Percentiles rank a stretch among this genome's conserved stretches.
Evolutionary conservation across 208 protist genomes (phyloP).

Genomic region (Herpetomonas muscarum): DNA sequence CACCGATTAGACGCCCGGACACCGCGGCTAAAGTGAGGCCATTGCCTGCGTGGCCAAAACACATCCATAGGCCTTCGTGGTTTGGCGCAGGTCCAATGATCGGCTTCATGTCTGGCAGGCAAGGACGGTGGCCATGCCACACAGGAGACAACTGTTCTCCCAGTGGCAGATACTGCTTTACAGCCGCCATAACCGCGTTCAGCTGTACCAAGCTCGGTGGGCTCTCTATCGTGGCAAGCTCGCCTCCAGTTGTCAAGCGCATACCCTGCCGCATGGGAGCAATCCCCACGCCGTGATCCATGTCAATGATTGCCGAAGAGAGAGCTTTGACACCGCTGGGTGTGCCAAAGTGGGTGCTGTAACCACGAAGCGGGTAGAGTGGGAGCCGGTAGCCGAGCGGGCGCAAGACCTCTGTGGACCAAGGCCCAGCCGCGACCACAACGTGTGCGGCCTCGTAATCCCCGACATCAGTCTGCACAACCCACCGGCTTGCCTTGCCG

Average conservation of each 20-base stretch:
- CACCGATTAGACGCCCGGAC: conserved; percentile 15
- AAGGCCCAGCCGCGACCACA: conserved; percentile 19
- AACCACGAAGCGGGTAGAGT: conserved; percentile 22
- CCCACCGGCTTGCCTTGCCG: not conserved
- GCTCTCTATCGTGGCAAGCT: conserved; percentile 14
- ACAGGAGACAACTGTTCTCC: conserved; percentile 12
- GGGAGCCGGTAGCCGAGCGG: conserved; percentile 21
- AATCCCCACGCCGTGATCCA: conserved; percentile 18
- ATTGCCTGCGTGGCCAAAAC: conserved; percentile 21
- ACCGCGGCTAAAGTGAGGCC: conserved; percentile 19
- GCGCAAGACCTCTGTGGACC: conserved; percentile 17
- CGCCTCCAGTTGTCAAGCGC: conserved; percentile 24
- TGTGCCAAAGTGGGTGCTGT: conserved; percentile 25
- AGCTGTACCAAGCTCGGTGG: conserved; percentile 14
- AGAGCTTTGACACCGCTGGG: conserved; percentile 4
- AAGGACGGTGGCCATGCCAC: conserved; percentile 20
- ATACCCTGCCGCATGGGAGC: conserved; percentile 17
- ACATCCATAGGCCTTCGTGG: conserved; percentile 19
- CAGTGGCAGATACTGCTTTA: conserved; percentile 9
- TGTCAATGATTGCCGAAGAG: conserved; percentile 18
- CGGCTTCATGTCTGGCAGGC: conserved; percentile 26
- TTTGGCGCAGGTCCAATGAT: conserved; percentile 17
- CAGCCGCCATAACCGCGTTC: conserved; percentile 6
- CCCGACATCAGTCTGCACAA: conserved; percentile 6
- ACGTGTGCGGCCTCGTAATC: conserved; percentile 13